Evolutionary conservation across 805 yeast genomes (phyloP).

Genomic region (Ogataea allantospora): DNA sequence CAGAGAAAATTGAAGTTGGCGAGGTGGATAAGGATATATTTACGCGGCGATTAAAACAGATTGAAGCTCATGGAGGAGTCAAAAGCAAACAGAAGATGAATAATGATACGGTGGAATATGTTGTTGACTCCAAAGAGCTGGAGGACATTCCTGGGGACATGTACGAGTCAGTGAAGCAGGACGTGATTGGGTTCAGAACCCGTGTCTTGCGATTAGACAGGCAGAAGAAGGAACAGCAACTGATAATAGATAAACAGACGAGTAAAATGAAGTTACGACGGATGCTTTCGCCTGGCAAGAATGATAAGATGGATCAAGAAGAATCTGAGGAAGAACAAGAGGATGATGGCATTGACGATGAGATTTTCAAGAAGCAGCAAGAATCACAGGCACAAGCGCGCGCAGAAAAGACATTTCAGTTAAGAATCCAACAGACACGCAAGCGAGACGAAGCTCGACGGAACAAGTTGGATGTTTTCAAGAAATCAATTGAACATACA

Average conservation of each 20-base stretch:
- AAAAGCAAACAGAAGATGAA: not conserved
- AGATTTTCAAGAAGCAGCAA: slow-evolving; percentile 21
- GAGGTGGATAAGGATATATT: slow-evolving; percentile 1
- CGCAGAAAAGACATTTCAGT: slow-evolving; percentile 17
- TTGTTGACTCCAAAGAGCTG: slow-evolving; percentile 56
- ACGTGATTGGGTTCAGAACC: slow-evolving; percentile 55
- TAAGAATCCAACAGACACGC: slow-evolving; percentile 19
- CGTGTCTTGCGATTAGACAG: slow-evolving; percentile 52
- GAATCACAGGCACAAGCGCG: slow-evolving; percentile 20
- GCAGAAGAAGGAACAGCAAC: slow-evolving; percentile 48
- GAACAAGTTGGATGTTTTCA: slow-evolving; percentile 36
- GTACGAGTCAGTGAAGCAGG: slow-evolving; percentile 50
- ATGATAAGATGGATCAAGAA: slow-evolving; percentile 29
- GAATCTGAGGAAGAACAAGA: slow-evolving; percentile 15
- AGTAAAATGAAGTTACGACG: slow-evolving; percentile 47
- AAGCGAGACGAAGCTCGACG: slow-evolving; percentile 31
- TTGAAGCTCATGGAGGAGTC: not conserved
- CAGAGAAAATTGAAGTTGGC: slow-evolving; percentile 8
- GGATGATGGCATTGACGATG: slow-evolving; percentile 19
- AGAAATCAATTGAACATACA: slow-evolving; percentile 29
- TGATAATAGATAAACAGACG: slow-evolving; percentile 46
- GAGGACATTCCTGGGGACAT: slow-evolving; percentile 55
- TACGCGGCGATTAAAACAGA: not conserved
- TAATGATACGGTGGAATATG: slow-evolving; percentile 35
- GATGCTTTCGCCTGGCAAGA: slow-evolving; percentile 35